A percentile compares a stretch with the other conserved stretches of the same genome.
Conservation (phyloP, 345 rosid genomes). For the Salix arbutifolia region DNA sequence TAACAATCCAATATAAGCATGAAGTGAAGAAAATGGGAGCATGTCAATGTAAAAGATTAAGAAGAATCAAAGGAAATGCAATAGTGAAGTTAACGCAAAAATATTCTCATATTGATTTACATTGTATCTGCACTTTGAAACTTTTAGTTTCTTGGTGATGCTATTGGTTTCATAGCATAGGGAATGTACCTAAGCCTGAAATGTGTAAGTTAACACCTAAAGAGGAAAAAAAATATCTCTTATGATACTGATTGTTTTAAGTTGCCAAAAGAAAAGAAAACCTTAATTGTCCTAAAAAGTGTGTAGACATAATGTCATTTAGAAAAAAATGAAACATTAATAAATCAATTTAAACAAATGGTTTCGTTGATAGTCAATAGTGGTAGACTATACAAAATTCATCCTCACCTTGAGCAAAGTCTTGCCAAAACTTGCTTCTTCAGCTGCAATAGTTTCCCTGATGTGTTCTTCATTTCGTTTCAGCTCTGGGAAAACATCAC, state of each 20-base stretch:
- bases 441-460: conserved; percentile 63
- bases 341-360: background rate
- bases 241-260: background rate
- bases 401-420: conserved; percentile 70
- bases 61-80: background rate
- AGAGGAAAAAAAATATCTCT: background rate
- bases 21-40: background rate
- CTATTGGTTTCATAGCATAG: no score
- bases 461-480: conserved; percentile 73
- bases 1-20: background rate
- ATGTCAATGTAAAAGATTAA: background rate
- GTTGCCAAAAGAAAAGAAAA: background rate
- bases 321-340: no score
- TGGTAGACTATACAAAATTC: background rate
- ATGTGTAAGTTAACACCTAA: background rate
- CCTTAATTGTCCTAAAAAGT: background rate
- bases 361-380: background rate
- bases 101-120: background rate
- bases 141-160: background rate
- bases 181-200: background rate
- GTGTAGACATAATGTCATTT: no score
- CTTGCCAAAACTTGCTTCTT: conserved; percentile 91
- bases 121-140: background rate
- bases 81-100: background rate
- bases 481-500: conserved; percentile 82